phyloP scores from a whole-genome alignment of 164 flowering plant species.

The grape (Vitis vinifera) region DNA sequence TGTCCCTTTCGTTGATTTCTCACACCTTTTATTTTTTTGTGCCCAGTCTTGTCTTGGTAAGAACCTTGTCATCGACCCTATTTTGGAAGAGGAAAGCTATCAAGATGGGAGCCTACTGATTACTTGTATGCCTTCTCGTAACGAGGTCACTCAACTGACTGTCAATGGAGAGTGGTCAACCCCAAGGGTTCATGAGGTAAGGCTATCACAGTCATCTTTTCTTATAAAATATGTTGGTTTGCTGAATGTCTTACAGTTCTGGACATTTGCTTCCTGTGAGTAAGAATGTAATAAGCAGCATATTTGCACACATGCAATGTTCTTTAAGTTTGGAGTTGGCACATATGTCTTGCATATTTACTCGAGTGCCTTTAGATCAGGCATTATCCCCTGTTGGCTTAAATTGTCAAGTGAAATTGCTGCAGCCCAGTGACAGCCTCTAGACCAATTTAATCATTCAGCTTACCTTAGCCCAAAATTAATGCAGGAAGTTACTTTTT shows the following conservation, averaged over 20 bases:
- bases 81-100: constrained; percentile 78
- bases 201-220: neutral
- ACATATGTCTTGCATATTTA: too few relatives aligned
- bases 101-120: constrained; percentile 93
- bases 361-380: too few relatives aligned
- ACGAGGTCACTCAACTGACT: constrained; percentile 88
- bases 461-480: too few relatives aligned
- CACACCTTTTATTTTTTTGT: neutral
- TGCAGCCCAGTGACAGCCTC: too few relatives aligned
- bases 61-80: constrained; percentile 84
- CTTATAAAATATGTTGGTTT: neutral
- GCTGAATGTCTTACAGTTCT: neutral
- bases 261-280: neutral
- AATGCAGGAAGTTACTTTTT: too few relatives aligned
- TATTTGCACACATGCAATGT: neutral
- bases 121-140: constrained; percentile 86
- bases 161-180: constrained; percentile 94
- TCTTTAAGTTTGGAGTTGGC: neutral
- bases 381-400: too few relatives aligned
- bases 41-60: constrained; percentile 69
- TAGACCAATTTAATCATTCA: too few relatives aligned
- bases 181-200: constrained; percentile 81
- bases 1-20: constrained; percentile 1
- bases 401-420: too few relatives aligned
- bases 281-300: neutral